phyloP scores from a whole-genome alignment of 306 rosid species.

The Benincasa hispida region DNA sequence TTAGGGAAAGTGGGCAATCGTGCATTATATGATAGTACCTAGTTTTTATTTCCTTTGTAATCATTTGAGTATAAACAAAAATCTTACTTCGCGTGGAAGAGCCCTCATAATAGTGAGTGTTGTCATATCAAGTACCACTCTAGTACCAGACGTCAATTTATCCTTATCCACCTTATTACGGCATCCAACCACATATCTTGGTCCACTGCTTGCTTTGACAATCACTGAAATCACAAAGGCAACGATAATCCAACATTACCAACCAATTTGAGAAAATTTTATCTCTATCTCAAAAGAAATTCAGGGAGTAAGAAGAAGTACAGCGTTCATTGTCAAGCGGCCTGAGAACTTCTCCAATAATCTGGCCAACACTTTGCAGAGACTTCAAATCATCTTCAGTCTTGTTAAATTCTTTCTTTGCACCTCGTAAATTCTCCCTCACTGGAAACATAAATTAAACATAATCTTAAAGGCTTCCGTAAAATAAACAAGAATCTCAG shows the following conservation, averaged over 20 bases:
- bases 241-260: slow-evolving; percentile 15
- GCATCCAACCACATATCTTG: slow-evolving; percentile 91
- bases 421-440: slow-evolving; percentile 58
- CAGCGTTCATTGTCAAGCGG: slow-evolving; percentile 95
- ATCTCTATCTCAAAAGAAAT: neutral
- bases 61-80: neutral
- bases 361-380: slow-evolving; percentile 96
- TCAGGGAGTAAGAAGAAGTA: slow-evolving; percentile 16
- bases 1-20: neutral
- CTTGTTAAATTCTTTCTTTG: slow-evolving; percentile 82
- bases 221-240: slow-evolving; percentile 47
- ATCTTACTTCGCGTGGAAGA: slow-evolving; percentile 84
- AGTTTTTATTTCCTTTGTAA: slow-evolving; percentile 1
- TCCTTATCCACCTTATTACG: slow-evolving; percentile 95
- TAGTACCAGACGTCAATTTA: slow-evolving; percentile 75
- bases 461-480: no score
- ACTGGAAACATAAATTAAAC: slow-evolving; percentile 31
- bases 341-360: slow-evolving; percentile 93
- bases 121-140: slow-evolving; percentile 96
- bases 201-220: slow-evolving; percentile 98
- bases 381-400: slow-evolving; percentile 99
- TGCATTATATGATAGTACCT: neutral
- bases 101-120: slow-evolving; percentile 93
- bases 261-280: neutral
- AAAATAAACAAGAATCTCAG: neutral